Percentiles rank a stretch among this genome's conserved stretches.
Conservation (phyloP, 2,329 filamentous ascomycete species). For the Talaromyces funiculosus region DNA sequence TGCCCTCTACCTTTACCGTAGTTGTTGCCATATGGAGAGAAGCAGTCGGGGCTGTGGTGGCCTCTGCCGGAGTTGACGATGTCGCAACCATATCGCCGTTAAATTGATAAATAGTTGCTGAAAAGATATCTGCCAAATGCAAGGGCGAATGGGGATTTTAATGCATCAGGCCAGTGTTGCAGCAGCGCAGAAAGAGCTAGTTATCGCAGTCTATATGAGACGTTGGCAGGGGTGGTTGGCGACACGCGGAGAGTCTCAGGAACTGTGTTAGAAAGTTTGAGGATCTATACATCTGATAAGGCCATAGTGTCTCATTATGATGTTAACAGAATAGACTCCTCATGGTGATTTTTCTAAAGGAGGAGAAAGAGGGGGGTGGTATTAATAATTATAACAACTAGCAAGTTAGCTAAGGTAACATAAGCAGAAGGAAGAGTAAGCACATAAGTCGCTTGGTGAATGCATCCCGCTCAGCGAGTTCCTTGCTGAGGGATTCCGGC, state of each 20-base stretch:
- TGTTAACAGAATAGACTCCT: background rate
- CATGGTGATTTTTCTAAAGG: background rate
- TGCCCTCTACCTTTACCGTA: slow-evolving; percentile 84
- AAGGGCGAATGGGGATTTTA: background rate
- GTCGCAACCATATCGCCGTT: slow-evolving; percentile 1
- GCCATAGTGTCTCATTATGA: background rate
- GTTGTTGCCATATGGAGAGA: slow-evolving; percentile 60
- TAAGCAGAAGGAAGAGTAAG: background rate
- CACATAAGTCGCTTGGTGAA: background rate
- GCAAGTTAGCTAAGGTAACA: too few relatives aligned
- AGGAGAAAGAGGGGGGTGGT: background rate
- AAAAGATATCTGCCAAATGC: background rate
- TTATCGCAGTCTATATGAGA: background rate
- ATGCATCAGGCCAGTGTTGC: background rate
- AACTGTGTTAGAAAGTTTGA: slow-evolving; percentile 6
- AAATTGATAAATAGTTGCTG: background rate
- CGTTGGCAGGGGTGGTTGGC: background rate
- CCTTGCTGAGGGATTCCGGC: background rate
- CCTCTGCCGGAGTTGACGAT: background rate
- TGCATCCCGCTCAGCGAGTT: background rate
- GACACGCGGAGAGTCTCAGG: slow-evolving; percentile 1
- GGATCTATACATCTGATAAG: slow-evolving; percentile 5
- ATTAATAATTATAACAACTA: background rate
- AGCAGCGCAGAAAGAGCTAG: background rate
- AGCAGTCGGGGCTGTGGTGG: background rate